A percentile compares a stretch with the other conserved stretches of the same genome.
These are phyloP conservation scores for Hemileccinum impolitum DNA, from an alignment of 768 basidiomycete genomes.

Conservation along the genomic window DNA sequence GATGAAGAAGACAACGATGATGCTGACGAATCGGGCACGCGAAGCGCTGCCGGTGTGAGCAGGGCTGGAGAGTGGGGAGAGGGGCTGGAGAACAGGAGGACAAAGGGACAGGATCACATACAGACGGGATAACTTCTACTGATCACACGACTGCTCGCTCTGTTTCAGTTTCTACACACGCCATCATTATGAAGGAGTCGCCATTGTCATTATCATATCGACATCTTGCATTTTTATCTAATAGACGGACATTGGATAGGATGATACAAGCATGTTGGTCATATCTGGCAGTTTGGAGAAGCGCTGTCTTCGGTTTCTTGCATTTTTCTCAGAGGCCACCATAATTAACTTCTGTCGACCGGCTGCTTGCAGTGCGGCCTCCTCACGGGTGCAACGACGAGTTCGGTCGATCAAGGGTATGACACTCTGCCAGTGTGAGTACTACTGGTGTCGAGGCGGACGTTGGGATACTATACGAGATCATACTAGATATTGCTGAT, in stretches of 20 bases:
- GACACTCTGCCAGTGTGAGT: conserved; percentile 1
- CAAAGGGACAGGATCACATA: conserved; percentile 17
- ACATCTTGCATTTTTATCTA: conserved; percentile 31
- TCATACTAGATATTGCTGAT: not conserved
- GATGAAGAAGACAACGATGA: conserved; percentile 26
- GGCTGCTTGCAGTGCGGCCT: conserved; percentile 31
- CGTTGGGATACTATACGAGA: not conserved
- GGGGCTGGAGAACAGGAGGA: conserved; percentile 10
- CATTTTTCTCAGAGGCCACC: conserved; percentile 11
- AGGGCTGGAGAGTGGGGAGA: conserved; percentile 17
- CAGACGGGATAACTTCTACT: conserved; percentile 22
- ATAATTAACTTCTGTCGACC: conserved; percentile 24
- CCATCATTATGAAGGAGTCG: conserved; percentile 23
- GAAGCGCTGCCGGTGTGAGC: conserved; percentile 5
- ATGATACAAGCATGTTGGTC: conserved; percentile 20
- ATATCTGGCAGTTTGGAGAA: conserved; percentile 24
- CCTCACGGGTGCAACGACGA: conserved; percentile 20
- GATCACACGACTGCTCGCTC: conserved; percentile 7
- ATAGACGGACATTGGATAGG: conserved; percentile 35
- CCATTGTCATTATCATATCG: conserved; percentile 21
- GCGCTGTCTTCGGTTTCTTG: conserved; percentile 5
- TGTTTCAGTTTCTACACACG: conserved; percentile 11
- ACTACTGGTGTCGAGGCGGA: conserved; percentile 5
- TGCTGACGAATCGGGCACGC: conserved; percentile 9
- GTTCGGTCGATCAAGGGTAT: conserved; percentile 3